Evolutionary conservation across 495 filamentous ascomycete genomes (phyloP), one percentile per base, ranked within the genome.

Genomic region (Neurospora africana): DNA sequence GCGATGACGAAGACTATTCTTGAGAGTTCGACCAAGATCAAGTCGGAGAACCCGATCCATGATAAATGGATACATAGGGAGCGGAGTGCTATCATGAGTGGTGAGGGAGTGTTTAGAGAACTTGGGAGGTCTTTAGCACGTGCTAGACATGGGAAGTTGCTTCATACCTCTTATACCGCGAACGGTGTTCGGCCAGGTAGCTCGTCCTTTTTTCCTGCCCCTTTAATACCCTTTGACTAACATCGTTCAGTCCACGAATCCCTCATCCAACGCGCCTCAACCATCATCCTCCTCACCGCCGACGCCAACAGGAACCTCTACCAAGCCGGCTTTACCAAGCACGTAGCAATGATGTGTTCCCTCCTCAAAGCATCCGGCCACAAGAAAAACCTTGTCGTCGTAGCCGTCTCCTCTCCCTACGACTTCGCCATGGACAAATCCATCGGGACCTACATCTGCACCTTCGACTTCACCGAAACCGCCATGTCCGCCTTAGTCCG

Each of bases 391-490:
- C 81, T 97, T 38, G 86, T 96, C 47, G 93, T 96, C 38, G 90
- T 97, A n/a, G 89, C 93, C 4, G 92, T 94, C 70, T 96, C 92
- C 80, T 96, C 93, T 9, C 93, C 93, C 1, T 97, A 96, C 79
- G 93, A 97, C 79, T 97, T 97, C 80, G 93, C 92, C n/a, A 93
- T 92, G 89, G 93, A 97, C 73, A 88, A 89, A 69, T 86, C 89
- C 4, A 92, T 97, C 37, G 91, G 91, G 10, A 96, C 93, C 5
- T 97, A 96, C 77, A 85, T 97, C 68, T 97, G 93, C 81, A 97
- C 93, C 0, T 97, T 94, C 76, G 93, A 97, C 82, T 96, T 95
- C 78, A 97, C 93, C 5, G 93, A 97, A 75, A 94, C 92, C 0
- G 93, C 93, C 30, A 87, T 97, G 83, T 88, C 89, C 70, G 91